Conservation (phyloP, 2,329 filamentous ascomycete genomes). For the Sporothrix pallida region DNA sequence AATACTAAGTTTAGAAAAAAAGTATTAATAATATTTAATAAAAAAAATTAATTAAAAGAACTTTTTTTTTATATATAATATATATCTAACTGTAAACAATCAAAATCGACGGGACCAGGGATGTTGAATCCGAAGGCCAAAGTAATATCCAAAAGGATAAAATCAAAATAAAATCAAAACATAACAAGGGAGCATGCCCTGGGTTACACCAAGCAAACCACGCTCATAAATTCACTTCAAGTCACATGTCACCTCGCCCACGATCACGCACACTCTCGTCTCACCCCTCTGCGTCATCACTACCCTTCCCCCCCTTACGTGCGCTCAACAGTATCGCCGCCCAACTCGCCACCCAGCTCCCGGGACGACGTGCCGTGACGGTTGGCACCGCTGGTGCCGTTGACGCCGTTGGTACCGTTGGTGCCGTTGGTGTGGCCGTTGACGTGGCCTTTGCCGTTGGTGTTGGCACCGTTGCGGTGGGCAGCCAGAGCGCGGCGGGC, state of each 20-base stretch:
- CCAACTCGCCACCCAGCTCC: conserved; percentile 66
- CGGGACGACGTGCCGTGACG: conserved; percentile 58
- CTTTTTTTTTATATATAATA: not conserved
- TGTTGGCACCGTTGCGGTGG: conserved; percentile 42
- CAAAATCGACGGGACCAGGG: not conserved
- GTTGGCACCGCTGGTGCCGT: conserved; percentile 32
- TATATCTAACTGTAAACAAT: not conserved
- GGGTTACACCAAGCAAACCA: conserved; percentile 14
- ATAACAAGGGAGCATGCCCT: conserved; percentile 10
- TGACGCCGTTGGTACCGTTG: conserved; percentile 37
- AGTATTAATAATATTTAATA: not conserved
- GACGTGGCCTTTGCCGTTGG: not conserved
- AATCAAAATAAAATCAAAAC: conserved; percentile 18
- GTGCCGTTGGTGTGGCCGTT: conserved; percentile 13
- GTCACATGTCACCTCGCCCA: not conserved
- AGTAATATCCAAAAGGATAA: not conserved
- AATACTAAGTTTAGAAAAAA: too few species aligned
- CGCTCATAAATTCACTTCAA: not conserved
- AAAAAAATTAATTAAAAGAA: not conserved
- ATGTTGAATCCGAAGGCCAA: conserved; percentile 35
- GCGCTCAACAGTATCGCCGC: conserved; percentile 57
- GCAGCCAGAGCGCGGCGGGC: conserved; percentile 52
- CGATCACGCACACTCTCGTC: not conserved
- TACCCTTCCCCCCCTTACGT: conserved; percentile 25
- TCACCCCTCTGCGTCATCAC: not conserved